Conservation (phyloP, 192 early-diverging fungal species). For the Linnemannia zychae region DNA sequence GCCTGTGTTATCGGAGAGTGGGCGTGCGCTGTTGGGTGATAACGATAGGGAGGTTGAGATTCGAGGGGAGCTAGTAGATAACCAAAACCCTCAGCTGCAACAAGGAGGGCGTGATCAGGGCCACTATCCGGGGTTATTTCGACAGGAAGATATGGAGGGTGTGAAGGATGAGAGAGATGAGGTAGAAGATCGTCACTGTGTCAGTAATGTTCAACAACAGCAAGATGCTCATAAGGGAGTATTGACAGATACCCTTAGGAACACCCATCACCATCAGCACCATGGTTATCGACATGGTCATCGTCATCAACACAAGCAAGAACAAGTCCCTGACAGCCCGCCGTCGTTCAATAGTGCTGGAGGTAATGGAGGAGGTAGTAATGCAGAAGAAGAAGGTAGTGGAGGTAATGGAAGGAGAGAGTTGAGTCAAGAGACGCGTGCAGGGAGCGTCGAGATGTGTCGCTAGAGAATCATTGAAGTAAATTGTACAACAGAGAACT, state of each 20-base stretch:
- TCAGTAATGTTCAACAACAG: too few species aligned
- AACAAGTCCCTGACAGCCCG: background rate
- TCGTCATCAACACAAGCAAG: background rate
- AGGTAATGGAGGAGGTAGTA: background rate
- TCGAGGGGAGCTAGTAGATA: background rate
- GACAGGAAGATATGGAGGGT: background rate
- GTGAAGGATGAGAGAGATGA: too few species aligned
- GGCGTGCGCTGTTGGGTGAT: background rate
- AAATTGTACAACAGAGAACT: too few species aligned
- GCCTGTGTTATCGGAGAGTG: background rate
- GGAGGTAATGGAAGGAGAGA: background rate
- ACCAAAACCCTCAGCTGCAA: background rate
- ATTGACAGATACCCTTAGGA: background rate
- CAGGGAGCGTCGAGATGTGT: background rate
- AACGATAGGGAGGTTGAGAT: background rate
- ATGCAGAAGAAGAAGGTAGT: background rate
- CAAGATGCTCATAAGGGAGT: too few species aligned
- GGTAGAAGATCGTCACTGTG: too few species aligned
- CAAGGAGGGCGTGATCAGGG: background rate
- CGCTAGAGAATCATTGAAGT: background rate
- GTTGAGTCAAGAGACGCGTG: background rate
- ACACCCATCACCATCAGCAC: background rate
- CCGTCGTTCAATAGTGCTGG: background rate
- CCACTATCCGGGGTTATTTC: too few species aligned
- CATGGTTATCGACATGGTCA: background rate